Base-by-base conservation (phyloP, 495 filamentous ascomycete genomes). In the Lophium mytilinum region DNA sequence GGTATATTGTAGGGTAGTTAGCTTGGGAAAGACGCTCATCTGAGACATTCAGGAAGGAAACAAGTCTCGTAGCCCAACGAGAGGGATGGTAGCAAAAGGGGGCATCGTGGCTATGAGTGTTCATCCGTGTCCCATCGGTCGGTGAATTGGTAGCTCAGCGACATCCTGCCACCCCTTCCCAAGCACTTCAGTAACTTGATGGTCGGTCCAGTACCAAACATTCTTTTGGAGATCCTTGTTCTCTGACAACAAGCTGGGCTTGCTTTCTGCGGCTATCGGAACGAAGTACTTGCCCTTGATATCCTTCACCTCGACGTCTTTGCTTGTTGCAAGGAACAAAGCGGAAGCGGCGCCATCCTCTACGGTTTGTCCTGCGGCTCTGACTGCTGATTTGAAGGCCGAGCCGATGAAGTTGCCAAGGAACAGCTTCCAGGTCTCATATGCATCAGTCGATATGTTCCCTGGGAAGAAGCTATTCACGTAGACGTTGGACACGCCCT, bases 391-490 rank as follows among this genome's bases (percentile, higher is more conserved):
- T 12, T 56, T 50, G 17, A 66, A 11, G 4, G 58, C n/a, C 14
- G 19, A 39, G 3, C 69, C 69, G 19, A 64, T 42, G 48, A 52
- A 14, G 37, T 33, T 18, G 8, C 72, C 70, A 46, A 71, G 58
- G 12, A 68, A 51, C n/a, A 57, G 40, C 51, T 66, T 67, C 71
- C 72, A 76, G 5, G 49, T 56, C 7, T 61, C 61, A 66, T 68
- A 72, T 24, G 69, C 68, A 19, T 63, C 57, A 11, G 74, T 76
- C 11, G 68, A 64, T 11, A 76, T 63, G 56, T 71, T 76, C 1
- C 74, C 74, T 5, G 74, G 74, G 50, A 70, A 74, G 59, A 64
- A 74, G 3, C 53, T 48, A 50, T 75, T 75, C 11, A 64, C 71
- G 43, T 69, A 72, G 7, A 75, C 67, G 6, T 62, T 57, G 1